phyloP scores from a whole-genome alignment of 306 rosid species.

The Dryas drummondii region DNA sequence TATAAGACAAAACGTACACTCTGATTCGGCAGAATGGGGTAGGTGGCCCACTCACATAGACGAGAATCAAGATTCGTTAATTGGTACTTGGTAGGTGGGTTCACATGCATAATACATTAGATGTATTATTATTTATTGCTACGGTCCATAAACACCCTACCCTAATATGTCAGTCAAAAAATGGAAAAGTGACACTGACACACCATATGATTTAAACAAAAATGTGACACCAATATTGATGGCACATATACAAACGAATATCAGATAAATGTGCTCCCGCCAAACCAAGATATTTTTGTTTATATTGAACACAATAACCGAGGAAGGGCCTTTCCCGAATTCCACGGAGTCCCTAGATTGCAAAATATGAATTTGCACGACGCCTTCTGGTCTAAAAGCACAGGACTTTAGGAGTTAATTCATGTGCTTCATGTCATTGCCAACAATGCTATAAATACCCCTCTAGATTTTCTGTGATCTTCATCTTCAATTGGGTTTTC shows the following conservation, averaged over 20 bases:
- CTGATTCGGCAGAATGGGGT: neutral
- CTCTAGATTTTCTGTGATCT: neutral
- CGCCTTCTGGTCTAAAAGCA: neutral
- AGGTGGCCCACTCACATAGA: neutral
- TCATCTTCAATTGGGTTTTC: neutral
- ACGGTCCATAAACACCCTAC: neutral
- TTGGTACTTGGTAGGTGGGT: neutral
- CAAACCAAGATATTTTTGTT: constrained; percentile 1
- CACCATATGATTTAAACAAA: neutral
- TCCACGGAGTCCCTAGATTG: constrained; percentile 21
- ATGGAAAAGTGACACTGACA: neutral
- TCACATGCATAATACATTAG: neutral
- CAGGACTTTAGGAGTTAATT: too few relatives aligned
- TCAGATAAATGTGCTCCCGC: constrained; percentile 1
- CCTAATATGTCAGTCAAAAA: neutral
- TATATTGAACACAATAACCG: neutral
- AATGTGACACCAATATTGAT: neutral
- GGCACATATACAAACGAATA: neutral
- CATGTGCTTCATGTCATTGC: too few relatives aligned
- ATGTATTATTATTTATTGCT: too few relatives aligned
- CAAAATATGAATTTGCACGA: constrained; percentile 22
- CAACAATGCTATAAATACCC: constrained; percentile 8
- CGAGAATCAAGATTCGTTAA: neutral
- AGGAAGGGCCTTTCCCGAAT: constrained; percentile 1
- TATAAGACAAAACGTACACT: neutral